phyloP scores from a whole-genome alignment of 2,329 filamentous ascomycete species.

The Cladosporium sp. region DNA sequence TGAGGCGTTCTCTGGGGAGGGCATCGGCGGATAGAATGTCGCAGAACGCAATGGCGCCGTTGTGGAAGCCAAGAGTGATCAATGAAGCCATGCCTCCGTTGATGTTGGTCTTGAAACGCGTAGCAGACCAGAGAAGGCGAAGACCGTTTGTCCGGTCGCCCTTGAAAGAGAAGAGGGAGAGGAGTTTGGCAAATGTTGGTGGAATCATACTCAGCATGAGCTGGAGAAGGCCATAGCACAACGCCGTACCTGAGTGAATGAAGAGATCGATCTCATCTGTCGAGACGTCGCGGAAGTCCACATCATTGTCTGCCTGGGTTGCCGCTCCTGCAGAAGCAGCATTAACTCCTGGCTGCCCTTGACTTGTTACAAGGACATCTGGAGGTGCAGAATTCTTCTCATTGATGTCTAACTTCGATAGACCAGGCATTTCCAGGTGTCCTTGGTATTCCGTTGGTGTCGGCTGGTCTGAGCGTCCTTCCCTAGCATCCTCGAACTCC shows the following conservation, averaged over 20 bases:
- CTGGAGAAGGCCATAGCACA: slow-evolving; percentile 85
- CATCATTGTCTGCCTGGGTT: slow-evolving; percentile 43
- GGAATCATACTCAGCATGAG: slow-evolving; percentile 91
- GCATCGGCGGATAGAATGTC: slow-evolving; percentile 74
- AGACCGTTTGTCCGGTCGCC: slow-evolving; percentile 84
- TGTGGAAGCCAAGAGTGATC: slow-evolving; percentile 81
- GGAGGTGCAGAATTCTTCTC: slow-evolving; percentile 12
- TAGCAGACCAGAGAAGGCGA: slow-evolving; percentile 85
- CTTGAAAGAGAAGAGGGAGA: slow-evolving; percentile 86
- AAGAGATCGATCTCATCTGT: slow-evolving; percentile 77
- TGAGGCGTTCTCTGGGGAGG: slow-evolving; percentile 70
- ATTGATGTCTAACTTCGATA: slow-evolving; percentile 27
- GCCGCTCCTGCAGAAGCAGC: slow-evolving; percentile 20
- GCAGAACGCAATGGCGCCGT: slow-evolving; percentile 78
- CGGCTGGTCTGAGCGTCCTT: slow-evolving; percentile 46
- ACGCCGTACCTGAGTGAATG: slow-evolving; percentile 81
- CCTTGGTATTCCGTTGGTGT: slow-evolving; percentile 52
- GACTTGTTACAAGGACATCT: not conserved
- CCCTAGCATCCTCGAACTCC: slow-evolving; percentile 60
- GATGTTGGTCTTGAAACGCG: slow-evolving; percentile 74
- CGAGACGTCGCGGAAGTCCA: slow-evolving; percentile 65
- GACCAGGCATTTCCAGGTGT: slow-evolving; percentile 40
- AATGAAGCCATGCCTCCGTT: slow-evolving; percentile 89
- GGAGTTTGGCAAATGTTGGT: slow-evolving; percentile 80
- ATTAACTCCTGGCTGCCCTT: slow-evolving; percentile 13